Evolutionary conservation across 2,329 filamentous ascomycete species (phyloP).

Genomic region (Penicillium italicum): DNA sequence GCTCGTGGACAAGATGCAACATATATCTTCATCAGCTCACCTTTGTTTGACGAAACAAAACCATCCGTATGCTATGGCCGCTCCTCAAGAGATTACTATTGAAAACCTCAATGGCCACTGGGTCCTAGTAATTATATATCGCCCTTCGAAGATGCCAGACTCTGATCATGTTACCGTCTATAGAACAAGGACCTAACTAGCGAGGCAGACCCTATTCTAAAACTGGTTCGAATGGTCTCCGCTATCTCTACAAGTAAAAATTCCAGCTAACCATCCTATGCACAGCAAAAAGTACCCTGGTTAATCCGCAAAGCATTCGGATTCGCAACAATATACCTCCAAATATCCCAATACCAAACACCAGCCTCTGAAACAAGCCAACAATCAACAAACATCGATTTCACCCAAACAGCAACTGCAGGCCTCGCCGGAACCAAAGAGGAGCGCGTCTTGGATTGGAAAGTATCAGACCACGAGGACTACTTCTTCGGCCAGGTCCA

Average conservation of each 20-base stretch:
- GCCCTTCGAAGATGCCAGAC: neutral
- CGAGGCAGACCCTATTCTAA: neutral
- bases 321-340: conserved; percentile 1
- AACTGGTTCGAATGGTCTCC: neutral
- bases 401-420: neutral
- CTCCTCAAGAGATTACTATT: neutral
- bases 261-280: neutral
- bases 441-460: neutral
- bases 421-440: neutral
- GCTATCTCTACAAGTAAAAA: neutral
- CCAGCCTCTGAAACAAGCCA: neutral
- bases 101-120: neutral
- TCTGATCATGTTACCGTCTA: neutral
- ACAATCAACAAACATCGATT: neutral
- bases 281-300: conserved; percentile 3
- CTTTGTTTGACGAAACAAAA: neutral
- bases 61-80: neutral
- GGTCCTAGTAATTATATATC: neutral
- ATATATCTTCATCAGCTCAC: neutral
- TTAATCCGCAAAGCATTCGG: conserved; percentile 1
- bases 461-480: neutral
- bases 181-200: conserved; percentile 2
- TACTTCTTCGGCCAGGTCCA: conserved; percentile 1
- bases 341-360: neutral
- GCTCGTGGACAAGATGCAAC: neutral